A percentile compares a stretch with the other conserved stretches of the same genome.
Evolutionary conservation across 2,329 filamentous ascomycete species (phyloP).

Genomic region (Fusarium sp.): DNA sequence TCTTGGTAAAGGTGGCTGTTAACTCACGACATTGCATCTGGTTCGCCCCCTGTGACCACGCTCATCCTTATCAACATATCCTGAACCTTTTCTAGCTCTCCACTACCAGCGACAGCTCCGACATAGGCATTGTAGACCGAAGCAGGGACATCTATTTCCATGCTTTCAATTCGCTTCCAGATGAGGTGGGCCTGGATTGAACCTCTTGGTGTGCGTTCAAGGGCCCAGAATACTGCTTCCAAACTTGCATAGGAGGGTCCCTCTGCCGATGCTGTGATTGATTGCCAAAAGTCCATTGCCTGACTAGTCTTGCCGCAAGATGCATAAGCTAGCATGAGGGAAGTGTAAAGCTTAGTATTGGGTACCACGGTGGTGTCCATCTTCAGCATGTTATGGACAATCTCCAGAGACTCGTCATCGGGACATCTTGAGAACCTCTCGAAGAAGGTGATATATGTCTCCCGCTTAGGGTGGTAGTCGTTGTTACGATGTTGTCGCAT

Average conservation of each 20-base stretch:
- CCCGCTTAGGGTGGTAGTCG: constrained; percentile 72
- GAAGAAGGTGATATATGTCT: constrained; percentile 83
- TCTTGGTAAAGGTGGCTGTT: background rate
- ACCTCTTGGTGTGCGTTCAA: constrained; percentile 71
- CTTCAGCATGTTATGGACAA: constrained; percentile 93
- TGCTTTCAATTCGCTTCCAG: constrained; percentile 75
- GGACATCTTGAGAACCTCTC: constrained; percentile 74
- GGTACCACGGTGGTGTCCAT: constrained; percentile 85
- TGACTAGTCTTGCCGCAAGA: constrained; percentile 72
- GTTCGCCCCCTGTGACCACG: constrained; percentile 71
- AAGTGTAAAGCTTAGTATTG: constrained; percentile 81
- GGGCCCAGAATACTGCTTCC: constrained; percentile 82
- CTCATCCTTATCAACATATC: constrained; percentile 74
- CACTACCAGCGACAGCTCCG: constrained; percentile 79
- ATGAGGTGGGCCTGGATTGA: constrained; percentile 72
- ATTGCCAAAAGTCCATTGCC: constrained; percentile 83
- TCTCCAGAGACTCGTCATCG: constrained; percentile 71
- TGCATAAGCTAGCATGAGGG: constrained; percentile 87
- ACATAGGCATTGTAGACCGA: constrained; percentile 81
- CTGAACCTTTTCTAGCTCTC: constrained; percentile 74
- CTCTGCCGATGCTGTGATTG: constrained; percentile 85
- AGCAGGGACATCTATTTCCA: constrained; percentile 82
- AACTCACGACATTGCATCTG: constrained; percentile 78
- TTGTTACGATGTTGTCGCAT: constrained; percentile 83
- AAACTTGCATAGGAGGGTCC: constrained; percentile 87